Percentiles rank a stretch among this genome's conserved stretches.
phyloP scores from a whole-genome alignment of 768 basidiomycete species.

The Termitomyces titanicus region DNA sequence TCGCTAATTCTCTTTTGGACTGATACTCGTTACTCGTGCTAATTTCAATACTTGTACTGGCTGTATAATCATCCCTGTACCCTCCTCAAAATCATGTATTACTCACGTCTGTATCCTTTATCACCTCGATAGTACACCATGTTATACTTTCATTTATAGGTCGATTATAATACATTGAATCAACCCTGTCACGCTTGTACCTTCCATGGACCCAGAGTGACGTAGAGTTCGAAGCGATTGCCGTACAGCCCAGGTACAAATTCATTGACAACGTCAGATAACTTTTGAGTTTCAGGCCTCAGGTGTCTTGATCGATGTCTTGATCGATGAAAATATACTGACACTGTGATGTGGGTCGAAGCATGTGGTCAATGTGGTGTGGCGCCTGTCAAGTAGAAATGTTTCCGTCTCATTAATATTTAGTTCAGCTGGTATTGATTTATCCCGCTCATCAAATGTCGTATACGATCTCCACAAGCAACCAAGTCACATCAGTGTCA shows the following conservation, averaged over 20 bases:
- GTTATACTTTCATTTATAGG: background rate
- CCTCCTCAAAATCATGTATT: background rate
- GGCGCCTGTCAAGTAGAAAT: background rate
- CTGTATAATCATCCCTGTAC: slow-evolving; percentile 8
- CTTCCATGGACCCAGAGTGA: background rate
- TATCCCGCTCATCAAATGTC: background rate
- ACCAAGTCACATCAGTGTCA: background rate
- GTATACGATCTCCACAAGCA: background rate
- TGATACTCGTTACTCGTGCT: background rate
- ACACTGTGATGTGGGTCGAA: background rate
- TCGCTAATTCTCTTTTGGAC: background rate
- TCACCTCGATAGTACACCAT: background rate
- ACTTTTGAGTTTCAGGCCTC: background rate
- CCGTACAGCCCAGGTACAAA: background rate
- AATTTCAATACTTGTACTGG: background rate
- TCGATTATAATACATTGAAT: background rate
- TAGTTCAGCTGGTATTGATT: background rate
- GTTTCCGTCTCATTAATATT: background rate
- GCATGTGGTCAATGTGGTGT: background rate
- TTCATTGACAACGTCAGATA: background rate
- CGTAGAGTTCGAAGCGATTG: background rate
- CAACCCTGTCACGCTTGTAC: background rate
- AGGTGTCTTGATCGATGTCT: background rate
- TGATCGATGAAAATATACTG: background rate
- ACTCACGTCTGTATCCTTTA: background rate